phyloP scores from a whole-genome alignment of 164 flowering plant genomes.

The Echeveria elegans region DNA sequence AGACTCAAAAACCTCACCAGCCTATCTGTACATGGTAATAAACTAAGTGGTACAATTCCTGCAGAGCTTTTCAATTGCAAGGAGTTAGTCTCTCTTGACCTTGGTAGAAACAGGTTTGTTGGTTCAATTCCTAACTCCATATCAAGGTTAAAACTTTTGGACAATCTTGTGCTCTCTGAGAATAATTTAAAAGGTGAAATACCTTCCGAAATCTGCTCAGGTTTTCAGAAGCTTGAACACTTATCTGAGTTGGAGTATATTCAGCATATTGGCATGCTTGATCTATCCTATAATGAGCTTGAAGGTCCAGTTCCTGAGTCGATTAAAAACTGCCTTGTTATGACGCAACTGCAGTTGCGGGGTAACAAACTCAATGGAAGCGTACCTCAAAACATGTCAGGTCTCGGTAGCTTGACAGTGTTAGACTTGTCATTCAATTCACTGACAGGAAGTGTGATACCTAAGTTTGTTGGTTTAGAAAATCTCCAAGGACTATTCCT shows the following conservation, averaged over 20 bases:
- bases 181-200: slow-evolving; percentile 46
- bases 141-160: too few relatives aligned
- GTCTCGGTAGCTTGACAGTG: slow-evolving; percentile 29
- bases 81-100: too few relatives aligned
- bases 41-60: too few relatives aligned
- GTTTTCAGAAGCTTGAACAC: slow-evolving; percentile 34
- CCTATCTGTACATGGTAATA: too few relatives aligned
- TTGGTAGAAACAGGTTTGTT: too few relatives aligned
- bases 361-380: slow-evolving; percentile 46
- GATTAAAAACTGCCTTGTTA: too few relatives aligned
- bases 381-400: slow-evolving; percentile 35
- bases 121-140: too few relatives aligned
- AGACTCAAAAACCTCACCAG: too few relatives aligned
- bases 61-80: too few relatives aligned
- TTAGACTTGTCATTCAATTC: slow-evolving; percentile 60
- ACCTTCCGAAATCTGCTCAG: slow-evolving; percentile 55
- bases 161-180: too few relatives aligned
- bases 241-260: slow-evolving; percentile 51
- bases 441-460: too few relatives aligned
- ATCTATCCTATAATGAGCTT: slow-evolving; percentile 44
- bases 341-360: too few relatives aligned
- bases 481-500: slow-evolving; percentile 50
- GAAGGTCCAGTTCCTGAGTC: slow-evolving; percentile 43
- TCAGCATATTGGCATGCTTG: slow-evolving; percentile 66
- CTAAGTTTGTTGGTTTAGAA: slow-evolving; percentile 17